A percentile compares a stretch with the other conserved stretches of the same genome.
These are phyloP conservation scores for Phytophthora tubulina DNA, from an alignment of 352 stramenopile genomes.

Conservation along the genomic window DNA sequence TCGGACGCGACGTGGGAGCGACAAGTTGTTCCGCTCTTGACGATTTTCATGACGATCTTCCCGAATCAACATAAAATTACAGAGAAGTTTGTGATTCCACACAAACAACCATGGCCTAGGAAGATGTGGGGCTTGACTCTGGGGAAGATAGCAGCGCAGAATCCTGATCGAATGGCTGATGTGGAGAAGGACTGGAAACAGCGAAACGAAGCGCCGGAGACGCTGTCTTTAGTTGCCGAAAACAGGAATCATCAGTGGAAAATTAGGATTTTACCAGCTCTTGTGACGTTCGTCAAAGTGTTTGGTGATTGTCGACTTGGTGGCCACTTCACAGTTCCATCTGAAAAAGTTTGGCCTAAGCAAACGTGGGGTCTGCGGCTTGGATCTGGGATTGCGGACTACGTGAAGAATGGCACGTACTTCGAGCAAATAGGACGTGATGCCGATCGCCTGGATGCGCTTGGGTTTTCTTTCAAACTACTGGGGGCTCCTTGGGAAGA, in stretches of 20 bases:
- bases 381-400: slow-evolving; percentile 28
- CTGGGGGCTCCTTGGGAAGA: slow-evolving; percentile 23
- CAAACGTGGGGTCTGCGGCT: slow-evolving; percentile 35
- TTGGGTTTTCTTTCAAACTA: slow-evolving; percentile 41
- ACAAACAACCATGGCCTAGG: slow-evolving; percentile 32
- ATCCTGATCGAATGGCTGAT: slow-evolving; percentile 18
- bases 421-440: slow-evolving; percentile 43
- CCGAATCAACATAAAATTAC: slow-evolving; percentile 13
- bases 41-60: slow-evolving; percentile 31
- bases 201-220: not conserved
- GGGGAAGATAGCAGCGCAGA: slow-evolving; percentile 28
- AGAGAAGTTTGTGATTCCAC: slow-evolving; percentile 34
- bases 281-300: slow-evolving; percentile 35
- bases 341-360: slow-evolving; percentile 31
- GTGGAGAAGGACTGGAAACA: slow-evolving; percentile 26
- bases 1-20: slow-evolving; percentile 34
- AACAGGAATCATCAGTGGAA: slow-evolving; percentile 26
- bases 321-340: slow-evolving; percentile 34
- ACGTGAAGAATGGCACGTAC: slow-evolving; percentile 28
- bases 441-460: slow-evolving; percentile 26
- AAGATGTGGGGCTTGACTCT: slow-evolving; percentile 37
- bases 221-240: slow-evolving; percentile 9
- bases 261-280: slow-evolving; percentile 30
- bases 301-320: slow-evolving; percentile 37
- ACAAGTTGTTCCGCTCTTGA: slow-evolving; percentile 35